Evolutionary conservation across 192 early-diverging fungal genomes (phyloP), one percentile per base, ranked within the genome.

Genomic region (Blastocladiella britannica): DNA sequence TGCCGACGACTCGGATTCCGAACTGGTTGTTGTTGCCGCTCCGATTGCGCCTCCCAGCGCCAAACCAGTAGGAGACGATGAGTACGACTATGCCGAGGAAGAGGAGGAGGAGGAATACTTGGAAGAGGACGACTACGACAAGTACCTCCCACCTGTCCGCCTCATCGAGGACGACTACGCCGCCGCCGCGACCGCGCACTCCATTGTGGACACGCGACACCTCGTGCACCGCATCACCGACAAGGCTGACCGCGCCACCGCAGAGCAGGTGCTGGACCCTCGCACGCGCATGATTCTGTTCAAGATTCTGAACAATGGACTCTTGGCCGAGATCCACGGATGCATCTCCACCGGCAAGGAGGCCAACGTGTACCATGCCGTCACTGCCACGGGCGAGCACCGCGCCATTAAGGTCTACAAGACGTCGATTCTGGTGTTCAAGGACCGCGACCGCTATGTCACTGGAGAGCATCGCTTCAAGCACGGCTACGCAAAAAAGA

Each of bases 281-380:
- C 85, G 92, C 23, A 97, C 94, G 6, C 86, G 91, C 54, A 94
- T 94, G 27, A 93, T 97, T 58, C 70, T 97, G 24, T 92, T 95
- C 72, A 95, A 95, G 65, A 72, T 97, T 69, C 68, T 97, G 57
- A 94, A 93, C 70, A 71, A 80, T 51, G 84, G 85, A 54, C 66
- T 89, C 4, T 86, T 97, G 57, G 82, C 87, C 62, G 88, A 90
- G 61, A 82, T 97, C 59, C 91, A 97, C 63, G 94, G 94, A 0
- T 97, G 94, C 68, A 82, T 97, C 52, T 89, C 86, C 65, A 97
- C 94, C 0, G 94, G 93, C 12, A 97, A 97, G 65, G 93, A 97
- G 70, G 94, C 94, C 59, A 97, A 97, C 66, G 94, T 97, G 20
- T 97, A 97, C 60, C 92, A 97, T 57, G 94, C 94, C 6, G 70